phyloP scores from a whole-genome alignment of 1,284 basidiomycete species.

The Gomphus sp. region DNA sequence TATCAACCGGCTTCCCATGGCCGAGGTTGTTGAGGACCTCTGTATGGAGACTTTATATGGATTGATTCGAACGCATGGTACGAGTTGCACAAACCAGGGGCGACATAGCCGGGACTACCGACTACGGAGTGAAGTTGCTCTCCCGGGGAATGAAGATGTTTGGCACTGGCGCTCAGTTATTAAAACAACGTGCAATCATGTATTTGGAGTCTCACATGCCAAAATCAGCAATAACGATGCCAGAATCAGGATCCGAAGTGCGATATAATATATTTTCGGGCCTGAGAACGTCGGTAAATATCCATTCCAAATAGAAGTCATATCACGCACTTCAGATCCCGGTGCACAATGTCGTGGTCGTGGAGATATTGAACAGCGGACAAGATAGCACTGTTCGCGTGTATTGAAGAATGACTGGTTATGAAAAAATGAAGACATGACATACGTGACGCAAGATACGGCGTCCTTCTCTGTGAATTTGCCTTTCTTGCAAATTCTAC shows the following conservation, averaged over 20 bases:
- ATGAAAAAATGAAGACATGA: constrained; percentile 15
- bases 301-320: neutral
- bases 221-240: constrained; percentile 91
- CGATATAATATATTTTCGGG: constrained; percentile 95
- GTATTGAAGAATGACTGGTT: neutral
- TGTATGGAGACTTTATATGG: neutral
- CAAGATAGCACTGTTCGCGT: constrained; percentile 59
- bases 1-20: constrained; percentile 87
- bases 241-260: constrained; percentile 60
- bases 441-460: constrained; percentile 57
- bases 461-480: constrained; percentile 90
- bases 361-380: constrained; percentile 79
- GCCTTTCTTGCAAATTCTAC: constrained; percentile 71
- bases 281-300: constrained; percentile 26
- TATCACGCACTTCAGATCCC: constrained; percentile 70
- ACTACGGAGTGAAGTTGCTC: constrained; percentile 79
- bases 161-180: constrained; percentile 46
- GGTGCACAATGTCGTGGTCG: constrained; percentile 82
- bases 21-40: constrained; percentile 81
- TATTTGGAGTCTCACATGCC: constrained; percentile 62
- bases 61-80: neutral
- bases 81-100: constrained; percentile 35
- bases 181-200: neutral
- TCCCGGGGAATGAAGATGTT: constrained; percentile 70
- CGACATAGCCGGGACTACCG: constrained; percentile 90